Evolutionary conservation across 2,329 filamentous ascomycete species (phyloP), one percentile per base, ranked within the genome.

Genomic region (Mollisiaceae sp.): DNA sequence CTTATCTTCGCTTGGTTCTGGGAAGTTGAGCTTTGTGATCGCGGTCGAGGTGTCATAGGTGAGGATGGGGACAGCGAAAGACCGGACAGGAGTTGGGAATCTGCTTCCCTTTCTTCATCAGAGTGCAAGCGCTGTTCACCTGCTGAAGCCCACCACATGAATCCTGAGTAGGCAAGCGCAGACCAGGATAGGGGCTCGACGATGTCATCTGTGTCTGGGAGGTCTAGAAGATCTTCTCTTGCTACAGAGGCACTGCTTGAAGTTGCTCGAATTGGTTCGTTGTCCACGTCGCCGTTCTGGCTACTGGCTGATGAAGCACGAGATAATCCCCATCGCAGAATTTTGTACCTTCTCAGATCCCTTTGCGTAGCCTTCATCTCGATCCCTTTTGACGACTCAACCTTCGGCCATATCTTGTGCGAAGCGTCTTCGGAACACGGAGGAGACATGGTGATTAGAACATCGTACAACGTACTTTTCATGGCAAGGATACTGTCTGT

Each of bases 401-500:
- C 86, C 3, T 85, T 87, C 0, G 94, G 94, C 89, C 93, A 97
- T 20, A 85, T 80, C 71, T 84, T 89, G 70, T 86, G 82, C 32
- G 83, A 81, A 8, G 85, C 85, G 54, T 87, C 80, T 61, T 85
- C 80, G 3, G 86, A 79, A 71, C 89, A 82, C 6, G 84, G 77
- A 0, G 88, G 84, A 0, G 93, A 92, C 74, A 98, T 85, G 62
- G 92, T 92, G 66, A 98, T 89, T 45, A 97, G 85, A 72, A 97
- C 84, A 76, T 99, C 95, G 83, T 93, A 98, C 2, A 99, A 85
- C 1, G 91, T 86, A 59, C 89, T 86, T 80, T 98, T 98, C 78
- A 92, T 91, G 56, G 88, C 89, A 15, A 99, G 84, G 65, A 99
- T 95, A 74, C 91, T 94, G 79, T 99, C 95, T 1, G 94, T 98